A percentile compares a stretch with the other conserved stretches of the same genome.
Conservation (phyloP, 768 basidiomycete genomes). For the Tricholoma terreum region DNA sequence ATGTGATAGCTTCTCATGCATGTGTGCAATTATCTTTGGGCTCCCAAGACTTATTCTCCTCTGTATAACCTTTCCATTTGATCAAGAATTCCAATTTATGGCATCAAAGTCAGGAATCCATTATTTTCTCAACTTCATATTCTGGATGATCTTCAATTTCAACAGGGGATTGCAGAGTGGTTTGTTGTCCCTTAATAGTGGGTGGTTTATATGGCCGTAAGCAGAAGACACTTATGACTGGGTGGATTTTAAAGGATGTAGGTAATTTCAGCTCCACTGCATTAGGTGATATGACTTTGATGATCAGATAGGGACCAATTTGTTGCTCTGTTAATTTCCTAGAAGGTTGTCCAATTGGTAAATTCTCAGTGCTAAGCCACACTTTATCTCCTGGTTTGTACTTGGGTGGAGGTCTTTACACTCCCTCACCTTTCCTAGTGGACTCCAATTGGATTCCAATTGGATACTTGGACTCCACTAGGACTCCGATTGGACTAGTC, state of each 20-base stretch:
- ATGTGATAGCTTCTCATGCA: background rate
- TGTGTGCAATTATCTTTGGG: background rate
- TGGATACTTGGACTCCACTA: too few species aligned
- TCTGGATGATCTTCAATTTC: background rate
- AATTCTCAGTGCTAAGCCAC: conserved; percentile 12
- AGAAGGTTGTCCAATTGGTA: conserved; percentile 10
- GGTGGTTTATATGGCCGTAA: conserved; percentile 1
- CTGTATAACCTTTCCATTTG: conserved; percentile 3
- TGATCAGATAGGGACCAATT: too few species aligned
- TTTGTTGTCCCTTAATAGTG: background rate
- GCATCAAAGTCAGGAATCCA: background rate
- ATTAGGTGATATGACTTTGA: conserved; percentile 12
- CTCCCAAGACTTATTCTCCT: too few species aligned
- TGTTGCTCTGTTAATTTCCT: conserved; percentile 18
- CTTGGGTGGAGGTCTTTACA: too few species aligned
- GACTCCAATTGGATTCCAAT: too few species aligned
- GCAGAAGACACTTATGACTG: background rate
- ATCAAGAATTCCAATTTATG: conserved; percentile 1
- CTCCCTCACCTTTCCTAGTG: too few species aligned
- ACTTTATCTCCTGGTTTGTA: too few species aligned
- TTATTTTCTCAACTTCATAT: conserved; percentile 1
- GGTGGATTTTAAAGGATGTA: background rate
- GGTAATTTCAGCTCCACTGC: conserved; percentile 7
- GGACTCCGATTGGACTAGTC: too few species aligned
- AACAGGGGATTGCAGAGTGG: too few species aligned